A percentile compares a stretch with the other conserved stretches of the same genome.
These are phyloP conservation scores for Kurtzmaniella natalensis DNA, from an alignment of 1,139 yeast genomes.

Conservation along the genomic window DNA sequence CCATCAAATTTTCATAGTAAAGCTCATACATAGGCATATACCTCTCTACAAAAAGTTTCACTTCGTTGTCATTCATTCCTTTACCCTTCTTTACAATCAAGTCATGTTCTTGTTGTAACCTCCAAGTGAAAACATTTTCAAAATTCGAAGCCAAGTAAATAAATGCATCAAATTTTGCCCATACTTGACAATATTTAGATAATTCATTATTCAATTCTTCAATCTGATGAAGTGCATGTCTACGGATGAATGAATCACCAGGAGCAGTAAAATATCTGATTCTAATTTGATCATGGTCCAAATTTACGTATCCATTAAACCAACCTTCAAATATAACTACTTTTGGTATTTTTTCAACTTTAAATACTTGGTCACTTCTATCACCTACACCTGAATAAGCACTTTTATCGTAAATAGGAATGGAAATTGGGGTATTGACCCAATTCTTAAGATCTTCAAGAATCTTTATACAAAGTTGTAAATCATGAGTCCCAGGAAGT, in stretches of 20 bases:
- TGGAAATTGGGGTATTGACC: conserved; percentile 19
- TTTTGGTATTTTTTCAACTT: conserved; percentile 42
- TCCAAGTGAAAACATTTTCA: conserved; percentile 71
- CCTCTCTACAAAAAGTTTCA: conserved; percentile 63
- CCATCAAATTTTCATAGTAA: conserved; percentile 49
- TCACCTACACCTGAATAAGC: conserved; percentile 76
- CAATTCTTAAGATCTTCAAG: conserved; percentile 15
- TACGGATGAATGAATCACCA: conserved; percentile 17
- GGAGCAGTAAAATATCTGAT: conserved; percentile 19
- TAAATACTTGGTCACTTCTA: conserved; percentile 45
- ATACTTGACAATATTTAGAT: conserved; percentile 45
- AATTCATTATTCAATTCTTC: conserved; percentile 49
- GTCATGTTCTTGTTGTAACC: conserved; percentile 78
- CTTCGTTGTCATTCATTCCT: conserved; percentile 80
- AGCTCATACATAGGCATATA: conserved; percentile 84
- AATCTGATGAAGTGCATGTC: conserved; percentile 23
- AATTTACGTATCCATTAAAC: conserved; percentile 75
- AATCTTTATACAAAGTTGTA: conserved; percentile 32
- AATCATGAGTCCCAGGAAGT: conserved; percentile 91
- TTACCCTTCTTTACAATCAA: conserved; percentile 48
- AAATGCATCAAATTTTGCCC: conserved; percentile 58
- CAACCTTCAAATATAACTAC: conserved; percentile 87
- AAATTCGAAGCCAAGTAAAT: conserved; percentile 56
- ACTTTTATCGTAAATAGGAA: conserved; percentile 82
- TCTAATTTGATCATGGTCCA: conserved; percentile 18